Evolutionary conservation across 805 yeast species (phyloP), one percentile per base, ranked within the genome.

Genomic region (Lachancea quebecensis): DNA sequence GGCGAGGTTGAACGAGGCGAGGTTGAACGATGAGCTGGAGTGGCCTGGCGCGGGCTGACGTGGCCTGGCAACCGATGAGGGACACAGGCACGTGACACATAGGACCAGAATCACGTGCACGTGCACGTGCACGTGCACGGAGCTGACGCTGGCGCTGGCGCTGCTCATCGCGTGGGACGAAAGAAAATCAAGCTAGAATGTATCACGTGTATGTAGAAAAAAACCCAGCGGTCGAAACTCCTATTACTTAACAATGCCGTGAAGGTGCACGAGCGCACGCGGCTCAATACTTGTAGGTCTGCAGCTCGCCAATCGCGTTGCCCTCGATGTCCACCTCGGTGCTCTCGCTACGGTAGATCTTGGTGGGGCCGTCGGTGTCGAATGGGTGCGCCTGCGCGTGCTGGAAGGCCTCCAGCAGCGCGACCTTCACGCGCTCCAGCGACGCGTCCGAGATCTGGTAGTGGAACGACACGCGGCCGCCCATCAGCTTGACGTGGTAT

Each of bases 381-480:
- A 69, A 75, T 29, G 88, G 88, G 52, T 77, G 69, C 38, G 58
- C 60, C 52, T 71, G 61, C 1, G 88, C 75, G 50, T 74, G 69
- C 45, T 77, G 73, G 54, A 66, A 72, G 32, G 83, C 71, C 58
- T 82, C 88, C 31, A 69, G 56, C 15, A 85, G 65, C 2, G 82
- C 82, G 38, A 60, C 58, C 56, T 82, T 82, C 40, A 84, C 69
- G 39, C 67, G 70, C 43, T 77, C 83, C 39, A 82, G 63, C 27
- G 83, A 72, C 38, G 73, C 77, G 25, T 68, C 67, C 17, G 78
- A 64, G 46, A 72, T 75, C 65, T 82, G 89, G 63, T 78, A 80
- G 55, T 87, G 95, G 72, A 89, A 82, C 1, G 95, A 87, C 38
- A 90, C 66, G 58, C 96, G 76, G 42, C 80, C 81, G 41, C 89